These are phyloP conservation scores for Tylopilus cervinicoccineus DNA, from an alignment of 768 basidiomycete genomes.

Conservation along the genomic window DNA sequence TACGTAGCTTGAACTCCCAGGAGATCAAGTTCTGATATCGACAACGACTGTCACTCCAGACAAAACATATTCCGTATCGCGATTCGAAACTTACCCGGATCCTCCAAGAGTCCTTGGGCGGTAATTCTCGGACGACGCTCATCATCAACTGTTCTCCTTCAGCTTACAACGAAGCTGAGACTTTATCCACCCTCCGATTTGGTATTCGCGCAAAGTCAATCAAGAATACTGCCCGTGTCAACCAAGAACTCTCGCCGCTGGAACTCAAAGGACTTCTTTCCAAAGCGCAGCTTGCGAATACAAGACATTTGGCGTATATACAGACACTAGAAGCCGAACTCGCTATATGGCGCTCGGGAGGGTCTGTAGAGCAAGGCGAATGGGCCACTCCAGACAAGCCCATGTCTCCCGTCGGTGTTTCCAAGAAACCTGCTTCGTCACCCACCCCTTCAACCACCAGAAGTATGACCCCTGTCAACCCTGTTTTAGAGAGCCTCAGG, in stretches of 20 bases:
- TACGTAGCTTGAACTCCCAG: conserved; percentile 30
- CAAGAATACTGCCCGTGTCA: conserved; percentile 99
- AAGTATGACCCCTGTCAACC: conserved; percentile 73
- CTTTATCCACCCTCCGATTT: conserved; percentile 94
- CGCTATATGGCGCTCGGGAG: conserved; percentile 84
- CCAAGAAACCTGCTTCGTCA: conserved; percentile 49
- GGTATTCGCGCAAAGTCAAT: conserved; percentile 99
- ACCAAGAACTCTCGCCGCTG: conserved; percentile 93
- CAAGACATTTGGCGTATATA: conserved; percentile 82
- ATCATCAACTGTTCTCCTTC: conserved; percentile 99
- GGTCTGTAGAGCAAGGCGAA: conserved; percentile 74
- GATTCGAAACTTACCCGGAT: conserved; percentile 99
- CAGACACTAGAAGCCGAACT: conserved; percentile 89
- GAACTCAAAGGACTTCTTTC: conserved; percentile 91
- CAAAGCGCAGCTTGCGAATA: conserved; percentile 85
- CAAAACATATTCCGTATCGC: conserved; percentile 95
- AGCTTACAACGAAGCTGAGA: conserved; percentile 95
- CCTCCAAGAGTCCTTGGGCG: conserved; percentile 96
- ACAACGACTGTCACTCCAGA: conserved; percentile 42
- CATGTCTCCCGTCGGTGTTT: conserved; percentile 35
- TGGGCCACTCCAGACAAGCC: conserved; percentile 75
- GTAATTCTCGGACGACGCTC: conserved; percentile 93
- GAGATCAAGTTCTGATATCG: conserved; percentile 1
- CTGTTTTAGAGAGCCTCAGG: conserved; percentile 65
- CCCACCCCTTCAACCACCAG: conserved; percentile 65